Conservation (phyloP, 2,329 filamentous ascomycete species). For the Torrubiella hemipterigena region DNA sequence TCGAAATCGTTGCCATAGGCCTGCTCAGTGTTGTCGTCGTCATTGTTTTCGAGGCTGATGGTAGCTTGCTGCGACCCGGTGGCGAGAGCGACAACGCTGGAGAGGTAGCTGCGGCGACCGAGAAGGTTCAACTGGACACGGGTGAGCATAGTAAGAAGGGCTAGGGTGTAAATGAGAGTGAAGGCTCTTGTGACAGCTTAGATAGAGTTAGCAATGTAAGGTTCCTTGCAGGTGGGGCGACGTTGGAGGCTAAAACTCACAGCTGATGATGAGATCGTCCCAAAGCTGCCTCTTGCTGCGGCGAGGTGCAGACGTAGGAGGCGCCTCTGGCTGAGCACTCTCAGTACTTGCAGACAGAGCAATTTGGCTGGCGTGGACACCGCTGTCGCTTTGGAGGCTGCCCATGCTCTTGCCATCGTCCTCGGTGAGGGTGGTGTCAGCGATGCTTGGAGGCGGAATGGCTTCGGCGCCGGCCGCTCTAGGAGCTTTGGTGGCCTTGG, state of each 20-base stretch:
- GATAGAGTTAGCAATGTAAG: constrained; percentile 10
- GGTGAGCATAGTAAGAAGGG: constrained; percentile 81
- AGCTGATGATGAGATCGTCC: constrained; percentile 94
- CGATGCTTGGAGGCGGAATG: constrained; percentile 46
- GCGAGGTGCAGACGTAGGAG: constrained; percentile 33
- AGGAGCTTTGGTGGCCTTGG: constrained; percentile 59
- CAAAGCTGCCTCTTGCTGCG: constrained; percentile 89
- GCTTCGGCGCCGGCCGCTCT: constrained; percentile 43
- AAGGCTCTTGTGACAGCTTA: constrained; percentile 81
- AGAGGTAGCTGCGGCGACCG: constrained; percentile 87
- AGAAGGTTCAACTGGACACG: constrained; percentile 95
- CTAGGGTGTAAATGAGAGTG: constrained; percentile 83
- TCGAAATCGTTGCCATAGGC: constrained; percentile 89
- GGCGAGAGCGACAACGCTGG: constrained; percentile 84
- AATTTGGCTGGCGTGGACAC: constrained; percentile 71
- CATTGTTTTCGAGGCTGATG: constrained; percentile 86
- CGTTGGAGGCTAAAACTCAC: constrained; percentile 48
- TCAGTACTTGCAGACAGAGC: constrained; percentile 35
- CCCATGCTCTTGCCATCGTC: constrained; percentile 70
- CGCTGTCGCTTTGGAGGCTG: constrained; percentile 71
- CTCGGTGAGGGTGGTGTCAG: constrained; percentile 64
- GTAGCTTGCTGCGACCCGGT: constrained; percentile 60
- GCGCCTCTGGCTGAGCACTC: constrained; percentile 24
- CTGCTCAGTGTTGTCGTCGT: constrained; percentile 75
- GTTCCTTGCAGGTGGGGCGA: too few relatives aligned